A percentile compares a stretch with the other conserved stretches of the same genome.
These are phyloP conservation scores for Massarina eburnea DNA, from an alignment of 2,329 filamentous ascomycete genomes.

Conservation along the genomic window DNA sequence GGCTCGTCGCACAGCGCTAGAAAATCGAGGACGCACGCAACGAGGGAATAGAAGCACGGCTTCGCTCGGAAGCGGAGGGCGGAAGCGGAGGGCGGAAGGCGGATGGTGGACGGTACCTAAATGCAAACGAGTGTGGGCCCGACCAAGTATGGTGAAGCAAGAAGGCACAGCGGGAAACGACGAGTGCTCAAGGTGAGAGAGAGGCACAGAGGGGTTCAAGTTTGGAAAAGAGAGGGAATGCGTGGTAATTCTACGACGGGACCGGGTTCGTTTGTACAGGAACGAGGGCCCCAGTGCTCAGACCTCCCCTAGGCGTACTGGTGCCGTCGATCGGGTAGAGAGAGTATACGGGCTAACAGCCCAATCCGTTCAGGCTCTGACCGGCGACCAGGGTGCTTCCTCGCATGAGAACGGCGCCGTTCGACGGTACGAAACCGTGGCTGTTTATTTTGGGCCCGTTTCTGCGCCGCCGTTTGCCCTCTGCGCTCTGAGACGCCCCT, in stretches of 20 bases:
- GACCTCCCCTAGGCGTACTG: slow-evolving; percentile 1
- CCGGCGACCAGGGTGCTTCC: too few relatives aligned
- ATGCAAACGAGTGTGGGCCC: slow-evolving; percentile 27
- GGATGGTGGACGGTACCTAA: too few relatives aligned
- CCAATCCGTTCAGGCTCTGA: too few relatives aligned
- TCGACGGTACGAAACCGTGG: neutral
- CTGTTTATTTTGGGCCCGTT: neutral
- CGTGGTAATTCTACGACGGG: too few relatives aligned
- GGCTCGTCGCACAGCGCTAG: slow-evolving; percentile 33
- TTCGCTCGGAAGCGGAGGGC: neutral
- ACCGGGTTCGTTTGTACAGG: slow-evolving; percentile 29
- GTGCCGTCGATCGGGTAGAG: slow-evolving; percentile 6
- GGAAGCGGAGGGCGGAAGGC: neutral
- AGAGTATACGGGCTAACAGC: too few relatives aligned
- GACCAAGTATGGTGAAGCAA: slow-evolving; percentile 9
- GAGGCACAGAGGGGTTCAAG: slow-evolving; percentile 5
- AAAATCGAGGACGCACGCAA: slow-evolving; percentile 23
- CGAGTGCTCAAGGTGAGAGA: slow-evolving; percentile 8
- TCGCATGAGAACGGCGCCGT: too few relatives aligned
- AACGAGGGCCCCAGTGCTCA: slow-evolving; percentile 4
- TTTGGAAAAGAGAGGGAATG: slow-evolving; percentile 19
- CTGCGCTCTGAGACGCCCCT: neutral
- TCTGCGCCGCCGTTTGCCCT: neutral
- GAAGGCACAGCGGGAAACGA: too few relatives aligned
- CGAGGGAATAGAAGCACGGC: slow-evolving; percentile 13